phyloP scores from a whole-genome alignment of 306 rosid genomes.

The Cucumis sativus region Cucumber_9930_V3 NC_026659.2:27057001-27057500 shows the following conservation, averaged over 20 bases:
- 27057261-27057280: slow-evolving; percentile 12
- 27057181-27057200: slow-evolving; percentile 15
- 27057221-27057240: slow-evolving; percentile 17
- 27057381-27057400: neutral
- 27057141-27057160: neutral
- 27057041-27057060: neutral
- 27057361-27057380: neutral
- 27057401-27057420: slow-evolving; percentile 21
- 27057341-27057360: neutral
- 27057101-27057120: slow-evolving; percentile 20
- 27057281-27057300: slow-evolving; percentile 53
- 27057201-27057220: slow-evolving; percentile 34
- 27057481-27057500: slow-evolving; percentile 33
- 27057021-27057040: neutral
- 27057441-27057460: slow-evolving; percentile 49
- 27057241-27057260: slow-evolving; percentile 29
- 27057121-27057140: slow-evolving; percentile 17
- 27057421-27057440: slow-evolving; percentile 24
- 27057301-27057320: slow-evolving; percentile 20
- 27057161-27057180: slow-evolving; percentile 16
- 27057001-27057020: neutral
- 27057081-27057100: slow-evolving; percentile 13
- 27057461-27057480: slow-evolving; percentile 35
- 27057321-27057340: slow-evolving; percentile 19
- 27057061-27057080: slow-evolving; percentile 32